Conservation (phyloP, 1,284 basidiomycete genomes). For the Cryptococcus jaspeensis region DNA sequence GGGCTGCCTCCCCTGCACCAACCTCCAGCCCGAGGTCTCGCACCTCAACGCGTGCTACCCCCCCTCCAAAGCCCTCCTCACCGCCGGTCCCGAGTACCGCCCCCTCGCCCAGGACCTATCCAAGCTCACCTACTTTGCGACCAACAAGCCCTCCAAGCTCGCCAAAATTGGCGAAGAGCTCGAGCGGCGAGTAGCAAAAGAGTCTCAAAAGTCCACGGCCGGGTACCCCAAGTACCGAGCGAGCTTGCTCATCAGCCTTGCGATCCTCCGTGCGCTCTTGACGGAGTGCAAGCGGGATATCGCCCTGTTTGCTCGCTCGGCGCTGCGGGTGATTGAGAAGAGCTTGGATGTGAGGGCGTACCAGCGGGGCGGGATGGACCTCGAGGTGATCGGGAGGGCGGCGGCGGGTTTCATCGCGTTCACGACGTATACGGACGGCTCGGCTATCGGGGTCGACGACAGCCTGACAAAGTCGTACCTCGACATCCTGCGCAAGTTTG, state of each 20-base stretch:
- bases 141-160: constrained; percentile 84
- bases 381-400: constrained; percentile 80
- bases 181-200: constrained; percentile 69
- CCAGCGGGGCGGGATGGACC: constrained; percentile 59
- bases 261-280: constrained; percentile 80
- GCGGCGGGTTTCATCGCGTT: constrained; percentile 84
- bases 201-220: constrained; percentile 65
- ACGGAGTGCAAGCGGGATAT: constrained; percentile 87
- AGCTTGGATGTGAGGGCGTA: constrained; percentile 60
- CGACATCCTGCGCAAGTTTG: constrained; percentile 66
- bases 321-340: constrained; percentile 70
- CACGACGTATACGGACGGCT: constrained; percentile 87
- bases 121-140: constrained; percentile 87
- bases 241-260: constrained; percentile 79
- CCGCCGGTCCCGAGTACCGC: constrained; percentile 66
- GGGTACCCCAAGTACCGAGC: constrained; percentile 76
- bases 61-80: constrained; percentile 69
- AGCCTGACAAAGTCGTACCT: constrained; percentile 70
- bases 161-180: constrained; percentile 80
- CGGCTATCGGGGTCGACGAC: constrained; percentile 73
- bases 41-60: constrained; percentile 91
- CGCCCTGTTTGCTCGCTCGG: constrained; percentile 71
- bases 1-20: constrained; percentile 36
- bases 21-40: constrained; percentile 35
- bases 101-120: constrained; percentile 89